A percentile compares a stretch with the other conserved stretches of the same genome.
These are phyloP conservation scores for Lentinula guzmanii DNA, from an alignment of 768 basidiomycete species.

Conservation along the genomic window DNA sequence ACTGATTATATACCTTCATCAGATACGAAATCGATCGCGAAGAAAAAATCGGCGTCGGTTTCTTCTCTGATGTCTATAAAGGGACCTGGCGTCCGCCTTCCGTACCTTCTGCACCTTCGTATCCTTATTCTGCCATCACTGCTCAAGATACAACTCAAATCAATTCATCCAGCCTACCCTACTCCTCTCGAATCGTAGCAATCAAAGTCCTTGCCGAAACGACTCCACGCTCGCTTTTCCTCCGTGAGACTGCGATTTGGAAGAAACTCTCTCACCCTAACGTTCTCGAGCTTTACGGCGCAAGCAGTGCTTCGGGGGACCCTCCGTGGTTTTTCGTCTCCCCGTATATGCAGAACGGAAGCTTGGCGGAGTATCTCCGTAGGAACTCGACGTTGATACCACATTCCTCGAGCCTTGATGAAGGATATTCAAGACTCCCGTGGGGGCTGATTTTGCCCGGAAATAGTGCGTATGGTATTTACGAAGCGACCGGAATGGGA, in stretches of 20 bases:
- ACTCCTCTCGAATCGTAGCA: conserved; percentile 43
- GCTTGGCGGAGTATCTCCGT: conserved; percentile 49
- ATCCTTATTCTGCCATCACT: background rate
- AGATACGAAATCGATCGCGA: conserved; percentile 75
- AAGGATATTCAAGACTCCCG: background rate
- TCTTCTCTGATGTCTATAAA: conserved; percentile 74
- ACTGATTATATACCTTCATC: background rate
- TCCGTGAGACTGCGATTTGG: conserved; percentile 71
- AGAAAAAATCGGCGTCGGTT: conserved; percentile 63
- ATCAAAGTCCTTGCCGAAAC: conserved; percentile 66
- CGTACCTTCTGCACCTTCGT: background rate
- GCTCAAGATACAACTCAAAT: background rate
- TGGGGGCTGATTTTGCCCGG: background rate
- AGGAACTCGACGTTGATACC: background rate
- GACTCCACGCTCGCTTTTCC: conserved; percentile 59
- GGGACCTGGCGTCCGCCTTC: conserved; percentile 55
- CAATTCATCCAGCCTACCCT: background rate
- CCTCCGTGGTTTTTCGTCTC: conserved; percentile 79
- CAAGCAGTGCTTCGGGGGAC: conserved; percentile 63
- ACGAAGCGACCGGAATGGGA: conserved; percentile 1
- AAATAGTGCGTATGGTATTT: background rate
- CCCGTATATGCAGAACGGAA: conserved; percentile 64
- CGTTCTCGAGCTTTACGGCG: conserved; percentile 71
- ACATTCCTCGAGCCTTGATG: background rate
- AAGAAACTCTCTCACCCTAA: conserved; percentile 60